Percentiles rank a stretch among this genome's conserved stretches.
These are phyloP conservation scores for Podila epicladia DNA, from an alignment of 192 early-diverging fungal species.

Conservation along the genomic window DNA sequence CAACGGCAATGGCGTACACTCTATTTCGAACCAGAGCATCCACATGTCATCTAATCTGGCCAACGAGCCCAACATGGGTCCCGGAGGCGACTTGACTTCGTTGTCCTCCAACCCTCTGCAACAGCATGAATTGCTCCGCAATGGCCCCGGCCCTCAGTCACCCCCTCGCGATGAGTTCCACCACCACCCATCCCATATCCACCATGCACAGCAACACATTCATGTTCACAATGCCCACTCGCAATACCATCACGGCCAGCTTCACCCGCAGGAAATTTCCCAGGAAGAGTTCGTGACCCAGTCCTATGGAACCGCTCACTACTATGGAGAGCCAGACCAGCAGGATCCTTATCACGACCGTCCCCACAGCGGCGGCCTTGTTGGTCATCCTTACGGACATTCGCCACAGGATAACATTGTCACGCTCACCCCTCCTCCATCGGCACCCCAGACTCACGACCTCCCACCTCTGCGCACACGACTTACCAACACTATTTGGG, in stretches of 20 bases:
- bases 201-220: slow-evolving; percentile 21
- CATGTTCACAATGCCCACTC: not conserved
- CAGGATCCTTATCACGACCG: slow-evolving; percentile 42
- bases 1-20: slow-evolving; percentile 6
- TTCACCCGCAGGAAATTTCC: slow-evolving; percentile 1
- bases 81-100: slow-evolving; percentile 8
- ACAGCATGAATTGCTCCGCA: slow-evolving; percentile 28
- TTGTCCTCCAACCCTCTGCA: slow-evolving; percentile 9
- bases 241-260: slow-evolving; percentile 15
- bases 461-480: slow-evolving; percentile 56
- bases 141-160: slow-evolving; percentile 7
- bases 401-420: slow-evolving; percentile 31
- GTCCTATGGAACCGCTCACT: slow-evolving; percentile 25
- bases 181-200: slow-evolving; percentile 24
- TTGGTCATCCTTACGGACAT: slow-evolving; percentile 33
- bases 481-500: slow-evolving; percentile 83
- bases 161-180: slow-evolving; percentile 33
- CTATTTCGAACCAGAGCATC: not conserved
- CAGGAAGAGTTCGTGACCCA: slow-evolving; percentile 20
- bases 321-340: slow-evolving; percentile 32
- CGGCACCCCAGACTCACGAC: slow-evolving; percentile 32
- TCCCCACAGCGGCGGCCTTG: slow-evolving; percentile 38
- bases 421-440: slow-evolving; percentile 34
- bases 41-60: slow-evolving; percentile 3
- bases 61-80: not conserved